These are phyloP conservation scores for Maudiozyma turicensis DNA, from an alignment of 805 yeast species.

Conservation along the genomic window DNA sequence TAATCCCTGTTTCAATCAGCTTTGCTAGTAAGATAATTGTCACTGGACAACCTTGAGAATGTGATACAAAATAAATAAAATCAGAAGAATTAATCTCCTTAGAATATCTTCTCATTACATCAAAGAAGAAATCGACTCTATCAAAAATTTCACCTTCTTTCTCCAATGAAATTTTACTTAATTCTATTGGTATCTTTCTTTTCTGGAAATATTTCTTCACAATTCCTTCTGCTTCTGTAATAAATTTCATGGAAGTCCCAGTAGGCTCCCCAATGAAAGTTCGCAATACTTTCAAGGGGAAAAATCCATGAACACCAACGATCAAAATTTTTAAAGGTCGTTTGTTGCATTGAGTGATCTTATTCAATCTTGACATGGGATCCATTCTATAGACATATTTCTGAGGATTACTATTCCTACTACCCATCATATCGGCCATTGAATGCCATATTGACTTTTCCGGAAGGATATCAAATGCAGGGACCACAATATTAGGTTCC, in stretches of 20 bases:
- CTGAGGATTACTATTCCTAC: conserved; percentile 8
- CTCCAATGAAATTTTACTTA: conserved; percentile 90
- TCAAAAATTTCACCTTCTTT: conserved; percentile 87
- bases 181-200: conserved; percentile 34
- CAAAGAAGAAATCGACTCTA: conserved; percentile 72
- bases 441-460: conserved; percentile 18
- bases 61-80: conserved; percentile 83
- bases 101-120: conserved; percentile 58
- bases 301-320: conserved; percentile 93
- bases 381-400: conserved; percentile 10
- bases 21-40: conserved; percentile 68
- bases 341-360: conserved; percentile 13
- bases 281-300: conserved; percentile 78
- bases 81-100: conserved; percentile 53
- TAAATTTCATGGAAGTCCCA: conserved; percentile 86
- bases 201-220: conserved; percentile 55
- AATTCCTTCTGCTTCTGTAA: conserved; percentile 79
- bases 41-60: conserved; percentile 94
- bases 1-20: conserved; percentile 51
- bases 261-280: conserved; percentile 92
- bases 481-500: conserved; percentile 24
- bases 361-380: conserved; percentile 12
- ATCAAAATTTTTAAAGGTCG: conserved; percentile 55
- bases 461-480: conserved; percentile 25
- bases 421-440: conserved; percentile 12